Evolutionary conservation across 192 early-diverging fungal genomes (phyloP).

Genomic region (Coemansia sp.): DNA sequence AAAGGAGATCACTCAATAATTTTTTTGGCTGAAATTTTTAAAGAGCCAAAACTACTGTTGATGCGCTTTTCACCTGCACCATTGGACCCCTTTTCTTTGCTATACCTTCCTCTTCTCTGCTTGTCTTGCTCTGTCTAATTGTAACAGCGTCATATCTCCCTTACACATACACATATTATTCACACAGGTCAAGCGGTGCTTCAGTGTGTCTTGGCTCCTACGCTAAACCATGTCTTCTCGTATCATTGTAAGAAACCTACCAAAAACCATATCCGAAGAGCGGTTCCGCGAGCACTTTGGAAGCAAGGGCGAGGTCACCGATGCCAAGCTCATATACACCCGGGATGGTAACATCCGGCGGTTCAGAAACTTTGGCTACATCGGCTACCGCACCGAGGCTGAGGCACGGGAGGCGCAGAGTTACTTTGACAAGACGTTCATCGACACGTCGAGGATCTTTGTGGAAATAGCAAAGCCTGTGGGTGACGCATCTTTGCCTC

Average conservation of each 20-base stretch:
- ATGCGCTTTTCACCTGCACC: no score
- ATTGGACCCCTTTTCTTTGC: no score
- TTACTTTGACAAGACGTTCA: slow-evolving; percentile 89
- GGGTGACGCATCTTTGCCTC: slow-evolving; percentile 74
- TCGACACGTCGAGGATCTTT: slow-evolving; percentile 84
- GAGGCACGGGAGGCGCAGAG: slow-evolving; percentile 76
- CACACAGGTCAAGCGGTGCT: background rate
- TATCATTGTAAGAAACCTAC: slow-evolving; percentile 96
- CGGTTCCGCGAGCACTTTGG: slow-evolving; percentile 86
- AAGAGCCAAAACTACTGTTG: no score
- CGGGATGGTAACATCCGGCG: slow-evolving; percentile 16
- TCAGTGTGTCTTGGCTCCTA: background rate
- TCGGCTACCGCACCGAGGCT: slow-evolving; percentile 85
- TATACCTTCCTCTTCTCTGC: background rate
- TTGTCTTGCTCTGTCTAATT: background rate
- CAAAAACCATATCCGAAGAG: slow-evolving; percentile 80
- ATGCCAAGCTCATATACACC: slow-evolving; percentile 84
- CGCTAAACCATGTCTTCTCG: slow-evolving; percentile 51
- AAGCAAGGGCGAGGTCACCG: slow-evolving; percentile 81
- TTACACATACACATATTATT: background rate
- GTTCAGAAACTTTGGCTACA: slow-evolving; percentile 90
- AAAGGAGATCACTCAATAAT: no score
- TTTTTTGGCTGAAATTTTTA: no score
- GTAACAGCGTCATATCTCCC: background rate
- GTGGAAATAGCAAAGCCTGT: slow-evolving; percentile 87